Percentiles rank a stretch among this genome's conserved stretches.
These are phyloP conservation scores for Fusarium falciforme DNA, from an alignment of 2,329 filamentous ascomycete genomes.

Conservation along the genomic window DNA sequence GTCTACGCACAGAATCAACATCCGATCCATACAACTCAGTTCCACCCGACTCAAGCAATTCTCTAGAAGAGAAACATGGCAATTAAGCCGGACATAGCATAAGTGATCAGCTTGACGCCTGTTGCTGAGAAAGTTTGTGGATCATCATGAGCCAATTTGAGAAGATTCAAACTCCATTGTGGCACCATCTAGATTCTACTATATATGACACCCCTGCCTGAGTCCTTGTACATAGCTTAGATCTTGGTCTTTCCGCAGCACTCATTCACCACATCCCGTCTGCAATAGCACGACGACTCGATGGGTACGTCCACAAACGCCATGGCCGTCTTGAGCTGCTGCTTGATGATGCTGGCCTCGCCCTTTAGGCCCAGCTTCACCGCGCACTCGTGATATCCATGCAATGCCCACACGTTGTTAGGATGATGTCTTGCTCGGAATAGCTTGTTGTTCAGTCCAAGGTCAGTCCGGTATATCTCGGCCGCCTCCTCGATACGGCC, in stretches of 20 bases:
- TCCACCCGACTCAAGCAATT: neutral
- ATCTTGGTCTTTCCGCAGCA: constrained; percentile 15
- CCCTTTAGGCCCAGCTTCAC: constrained; percentile 57
- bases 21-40: neutral
- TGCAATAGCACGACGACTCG: constrained; percentile 44
- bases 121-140: neutral
- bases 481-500: constrained; percentile 65
- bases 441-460: constrained; percentile 67
- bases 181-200: neutral
- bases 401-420: constrained; percentile 79
- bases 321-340: constrained; percentile 63
- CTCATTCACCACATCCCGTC: constrained; percentile 20
- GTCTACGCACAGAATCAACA: neutral
- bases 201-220: neutral
- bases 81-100: neutral
- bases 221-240: neutral
- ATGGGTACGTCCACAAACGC: constrained; percentile 70
- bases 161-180: neutral
- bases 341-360: constrained; percentile 49
- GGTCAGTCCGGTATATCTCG: constrained; percentile 67
- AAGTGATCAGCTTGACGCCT: neutral
- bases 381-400: constrained; percentile 77
- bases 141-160: neutral
- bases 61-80: neutral
- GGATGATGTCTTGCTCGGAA: constrained; percentile 73